These are phyloP conservation scores for Lodderomyces theae DNA, from an alignment of 1,139 yeast species.

Conservation along the genomic window DNA sequence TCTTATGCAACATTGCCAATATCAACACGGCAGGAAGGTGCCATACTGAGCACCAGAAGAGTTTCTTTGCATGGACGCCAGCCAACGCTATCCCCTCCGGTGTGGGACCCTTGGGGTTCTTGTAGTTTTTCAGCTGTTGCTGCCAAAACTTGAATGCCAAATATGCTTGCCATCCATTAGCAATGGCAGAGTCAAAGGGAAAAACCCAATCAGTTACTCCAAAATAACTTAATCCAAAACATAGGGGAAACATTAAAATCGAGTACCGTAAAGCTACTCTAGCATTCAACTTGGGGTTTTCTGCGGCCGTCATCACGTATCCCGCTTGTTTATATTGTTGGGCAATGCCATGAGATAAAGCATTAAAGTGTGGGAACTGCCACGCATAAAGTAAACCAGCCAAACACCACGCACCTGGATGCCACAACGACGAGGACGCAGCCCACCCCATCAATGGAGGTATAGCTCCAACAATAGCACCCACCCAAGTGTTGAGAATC, in stretches of 20 bases:
- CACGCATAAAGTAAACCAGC: slow-evolving; percentile 91
- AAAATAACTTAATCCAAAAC: slow-evolving; percentile 76
- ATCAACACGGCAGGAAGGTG: slow-evolving; percentile 88
- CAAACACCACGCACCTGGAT: slow-evolving; percentile 94
- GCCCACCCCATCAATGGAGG: slow-evolving; percentile 99
- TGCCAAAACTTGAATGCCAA: slow-evolving; percentile 83
- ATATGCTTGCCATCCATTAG: slow-evolving; percentile 83
- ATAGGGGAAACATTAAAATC: slow-evolving; percentile 85
- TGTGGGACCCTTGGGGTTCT: slow-evolving; percentile 36
- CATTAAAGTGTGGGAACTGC: slow-evolving; percentile 98
- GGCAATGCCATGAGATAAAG: slow-evolving; percentile 83
- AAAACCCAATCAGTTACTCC: slow-evolving; percentile 83
- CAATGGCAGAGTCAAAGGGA: slow-evolving; percentile 71
- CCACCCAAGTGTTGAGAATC: slow-evolving; percentile 95
- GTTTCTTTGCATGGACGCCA: slow-evolving; percentile 67
- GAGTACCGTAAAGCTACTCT: slow-evolving; percentile 91
- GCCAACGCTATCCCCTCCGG: slow-evolving; percentile 58
- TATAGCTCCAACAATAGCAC: slow-evolving; percentile 96
- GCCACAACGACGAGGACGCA: slow-evolving; percentile 74
- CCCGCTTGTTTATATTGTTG: slow-evolving; percentile 91
- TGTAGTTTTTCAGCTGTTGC: slow-evolving; percentile 63
- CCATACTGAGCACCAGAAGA: slow-evolving; percentile 94
- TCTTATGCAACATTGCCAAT: slow-evolving; percentile 90
- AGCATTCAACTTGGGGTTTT: slow-evolving; percentile 87
- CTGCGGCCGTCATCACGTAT: slow-evolving; percentile 94